Percentiles rank a stretch among this genome's conserved stretches.
Evolutionary conservation across 768 basidiomycete genomes (phyloP).

Genomic region (Boletus reticulatus): DNA sequence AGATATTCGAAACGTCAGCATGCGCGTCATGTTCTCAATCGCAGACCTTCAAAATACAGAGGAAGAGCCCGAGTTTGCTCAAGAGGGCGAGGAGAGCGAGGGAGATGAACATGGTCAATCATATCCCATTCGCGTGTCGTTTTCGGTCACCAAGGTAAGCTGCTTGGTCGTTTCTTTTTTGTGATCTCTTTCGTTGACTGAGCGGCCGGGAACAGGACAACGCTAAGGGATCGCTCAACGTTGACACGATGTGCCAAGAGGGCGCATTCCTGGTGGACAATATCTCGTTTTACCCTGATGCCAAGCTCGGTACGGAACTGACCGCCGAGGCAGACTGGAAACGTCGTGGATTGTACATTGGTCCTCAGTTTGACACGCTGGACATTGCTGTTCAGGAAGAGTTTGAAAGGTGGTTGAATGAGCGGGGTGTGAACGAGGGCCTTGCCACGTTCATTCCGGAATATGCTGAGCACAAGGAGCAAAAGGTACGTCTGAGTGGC

Average conservation of each 20-base stretch:
- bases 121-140: slow-evolving; percentile 75
- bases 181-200: background rate
- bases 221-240: slow-evolving; percentile 64
- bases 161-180: background rate
- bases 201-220: slow-evolving; percentile 36
- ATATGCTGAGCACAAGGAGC: slow-evolving; percentile 88
- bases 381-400: slow-evolving; percentile 86
- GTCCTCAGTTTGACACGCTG: slow-evolving; percentile 91
- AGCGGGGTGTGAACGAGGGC: slow-evolving; percentile 83
- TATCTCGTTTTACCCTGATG: slow-evolving; percentile 79
- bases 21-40: slow-evolving; percentile 91
- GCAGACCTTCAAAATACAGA: slow-evolving; percentile 68
- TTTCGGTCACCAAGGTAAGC: slow-evolving; percentile 81
- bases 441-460: slow-evolving; percentile 88
- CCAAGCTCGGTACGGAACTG: slow-evolving; percentile 67
- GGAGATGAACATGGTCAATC: slow-evolving; percentile 34
- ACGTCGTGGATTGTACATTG: slow-evolving; percentile 87
- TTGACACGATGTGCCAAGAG: slow-evolving; percentile 79
- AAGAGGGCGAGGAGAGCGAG: slow-evolving; percentile 37
- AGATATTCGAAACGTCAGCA: slow-evolving; percentile 14
- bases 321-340: slow-evolving; percentile 94
- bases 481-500: slow-evolving; percentile 55
- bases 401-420: slow-evolving; percentile 85
- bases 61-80: slow-evolving; percentile 38
- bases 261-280: slow-evolving; percentile 86